Conservation (phyloP, 2,329 filamentous ascomycete genomes). For the Westerdykella aurantiaca region DNA sequence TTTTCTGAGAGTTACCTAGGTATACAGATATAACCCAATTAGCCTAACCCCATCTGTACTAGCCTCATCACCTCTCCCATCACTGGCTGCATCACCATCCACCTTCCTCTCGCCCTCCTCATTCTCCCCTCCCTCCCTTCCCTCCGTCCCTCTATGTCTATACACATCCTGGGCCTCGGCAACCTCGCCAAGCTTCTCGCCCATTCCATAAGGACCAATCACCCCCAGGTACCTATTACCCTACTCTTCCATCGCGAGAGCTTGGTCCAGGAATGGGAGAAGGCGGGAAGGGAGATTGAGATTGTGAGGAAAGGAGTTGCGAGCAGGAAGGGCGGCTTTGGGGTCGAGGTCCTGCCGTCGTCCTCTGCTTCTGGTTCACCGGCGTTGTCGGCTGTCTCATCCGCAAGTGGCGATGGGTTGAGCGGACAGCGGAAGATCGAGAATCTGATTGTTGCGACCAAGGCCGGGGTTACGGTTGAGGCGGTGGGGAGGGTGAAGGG, state of each 20-base stretch:
- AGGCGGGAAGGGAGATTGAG: constrained; percentile 35
- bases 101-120: too few relatives aligned
- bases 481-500: constrained; percentile 48
- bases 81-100: too few relatives aligned
- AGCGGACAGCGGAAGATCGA: constrained; percentile 46
- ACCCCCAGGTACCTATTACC: constrained; percentile 62
- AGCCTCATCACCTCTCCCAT: too few relatives aligned
- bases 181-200: constrained; percentile 75
- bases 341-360: constrained; percentile 25
- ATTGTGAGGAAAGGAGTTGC: constrained; percentile 39
- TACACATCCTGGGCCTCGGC: constrained; percentile 71
- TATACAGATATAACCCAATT: too few relatives aligned
- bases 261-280: constrained; percentile 41
- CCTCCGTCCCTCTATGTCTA: constrained; percentile 18
- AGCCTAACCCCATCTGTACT: too few relatives aligned
- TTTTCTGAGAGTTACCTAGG: too few relatives aligned
- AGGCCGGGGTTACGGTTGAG: constrained; percentile 58
- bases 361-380: not conserved
- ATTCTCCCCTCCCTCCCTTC: too few relatives aligned
- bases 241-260: constrained; percentile 60
- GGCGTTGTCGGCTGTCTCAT: too few relatives aligned
- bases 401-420: not conserved
- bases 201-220: constrained; percentile 56
- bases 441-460: constrained; percentile 71
- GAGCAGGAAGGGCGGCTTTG: constrained; percentile 28